phyloP scores from a whole-genome alignment of 768 basidiomycete species.

The Imleria badia region DNA sequence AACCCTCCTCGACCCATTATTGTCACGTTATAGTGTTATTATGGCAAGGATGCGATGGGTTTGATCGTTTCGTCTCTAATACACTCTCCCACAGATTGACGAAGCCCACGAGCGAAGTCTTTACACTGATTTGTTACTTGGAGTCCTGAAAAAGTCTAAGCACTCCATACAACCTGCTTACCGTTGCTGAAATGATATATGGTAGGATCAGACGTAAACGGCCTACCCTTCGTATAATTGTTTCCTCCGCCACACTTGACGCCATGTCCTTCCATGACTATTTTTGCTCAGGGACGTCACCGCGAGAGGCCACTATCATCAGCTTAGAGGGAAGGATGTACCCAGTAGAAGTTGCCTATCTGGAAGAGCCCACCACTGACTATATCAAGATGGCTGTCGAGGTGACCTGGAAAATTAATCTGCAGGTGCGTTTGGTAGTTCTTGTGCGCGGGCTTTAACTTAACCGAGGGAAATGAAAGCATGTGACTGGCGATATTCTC shows the following conservation, averaged over 20 bases:
- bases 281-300: constrained; percentile 66
- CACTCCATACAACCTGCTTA: not conserved
- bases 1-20: constrained; percentile 85
- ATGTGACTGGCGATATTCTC: constrained; percentile 84
- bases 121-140: constrained; percentile 93
- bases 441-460: not conserved
- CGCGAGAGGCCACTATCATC: constrained; percentile 77
- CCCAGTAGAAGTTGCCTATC: constrained; percentile 91
- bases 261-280: constrained; percentile 87
- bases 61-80: not conserved
- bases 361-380: constrained; percentile 73
- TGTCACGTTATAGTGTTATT: constrained; percentile 91
- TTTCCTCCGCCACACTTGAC: constrained; percentile 96
- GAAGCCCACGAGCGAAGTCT: constrained; percentile 96
- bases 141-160: constrained; percentile 86
- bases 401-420: constrained; percentile 78
- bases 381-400: constrained; percentile 83
- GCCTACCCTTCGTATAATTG: constrained; percentile 83
- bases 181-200: not conserved
- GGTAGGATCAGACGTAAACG: constrained; percentile 87
- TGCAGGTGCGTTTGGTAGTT: constrained; percentile 52
- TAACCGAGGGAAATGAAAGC: constrained; percentile 40
- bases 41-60: constrained; percentile 60
- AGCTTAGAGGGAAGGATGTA: constrained; percentile 93
- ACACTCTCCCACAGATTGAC: constrained; percentile 63